Evolutionary conservation across 1,284 basidiomycete genomes (phyloP).

Genomic region (Paramarasmius palmivorus): DNA sequence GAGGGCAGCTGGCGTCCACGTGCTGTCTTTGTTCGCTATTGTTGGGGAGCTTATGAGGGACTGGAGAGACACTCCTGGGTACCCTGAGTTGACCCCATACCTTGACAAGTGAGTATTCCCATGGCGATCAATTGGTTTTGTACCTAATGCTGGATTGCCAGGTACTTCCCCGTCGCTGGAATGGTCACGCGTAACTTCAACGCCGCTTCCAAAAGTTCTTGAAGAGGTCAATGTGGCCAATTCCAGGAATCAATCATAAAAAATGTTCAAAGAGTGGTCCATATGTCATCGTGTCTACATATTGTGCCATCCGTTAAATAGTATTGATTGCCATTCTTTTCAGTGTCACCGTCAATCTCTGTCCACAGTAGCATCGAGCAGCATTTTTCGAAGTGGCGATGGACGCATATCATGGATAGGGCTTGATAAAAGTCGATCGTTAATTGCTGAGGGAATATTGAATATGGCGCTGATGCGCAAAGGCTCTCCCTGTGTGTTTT

Average conservation of each 20-base stretch:
- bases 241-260: too few relatives aligned
- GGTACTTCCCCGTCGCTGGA: constrained; percentile 39
- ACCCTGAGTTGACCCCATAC: constrained; percentile 37
- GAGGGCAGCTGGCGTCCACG: constrained; percentile 42
- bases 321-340: too few relatives aligned
- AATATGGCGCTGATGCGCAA: constrained; percentile 78
- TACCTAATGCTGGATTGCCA: constrained; percentile 12
- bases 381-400: too few relatives aligned
- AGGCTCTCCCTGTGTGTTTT: constrained; percentile 52
- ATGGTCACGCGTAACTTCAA: constrained; percentile 39
- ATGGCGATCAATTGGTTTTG: background rate
- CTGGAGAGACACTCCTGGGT: constrained; percentile 44
- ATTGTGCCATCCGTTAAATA: too few relatives aligned
- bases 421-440: background rate
- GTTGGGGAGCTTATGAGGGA: constrained; percentile 44
- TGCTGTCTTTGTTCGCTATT: constrained; percentile 42
- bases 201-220: constrained; percentile 23
- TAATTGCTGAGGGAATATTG: constrained; percentile 42
- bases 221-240: too few relatives aligned
- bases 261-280: too few relatives aligned
- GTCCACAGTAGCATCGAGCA: too few relatives aligned
- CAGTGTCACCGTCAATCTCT: too few relatives aligned
- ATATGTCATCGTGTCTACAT: too few relatives aligned
- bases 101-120: constrained; percentile 38
- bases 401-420: background rate